These are phyloP conservation scores for Boletales sp. DNA, from an alignment of 768 basidiomycete species.

Conservation along the genomic window DNA sequence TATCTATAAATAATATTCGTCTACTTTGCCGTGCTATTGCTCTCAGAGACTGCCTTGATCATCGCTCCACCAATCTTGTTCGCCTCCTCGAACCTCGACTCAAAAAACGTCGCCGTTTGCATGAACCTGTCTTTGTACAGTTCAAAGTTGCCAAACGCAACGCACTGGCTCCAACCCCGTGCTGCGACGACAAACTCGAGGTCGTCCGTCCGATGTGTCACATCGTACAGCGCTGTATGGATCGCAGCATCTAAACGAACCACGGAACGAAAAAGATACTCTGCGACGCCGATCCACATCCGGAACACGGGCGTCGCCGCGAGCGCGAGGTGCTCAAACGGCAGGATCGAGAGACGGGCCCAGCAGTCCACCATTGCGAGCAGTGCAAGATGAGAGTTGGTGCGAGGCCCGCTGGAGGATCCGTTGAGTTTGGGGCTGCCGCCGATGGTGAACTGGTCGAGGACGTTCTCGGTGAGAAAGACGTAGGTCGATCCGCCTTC, in stretches of 20 bases:
- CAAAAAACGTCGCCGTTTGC: constrained; percentile 79
- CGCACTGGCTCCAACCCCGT: constrained; percentile 94
- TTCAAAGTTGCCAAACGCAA: constrained; percentile 89
- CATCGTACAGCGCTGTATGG: constrained; percentile 69
- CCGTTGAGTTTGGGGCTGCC: constrained; percentile 21
- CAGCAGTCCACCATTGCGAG: constrained; percentile 99
- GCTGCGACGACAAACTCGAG: constrained; percentile 93
- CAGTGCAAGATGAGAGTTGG: constrained; percentile 90
- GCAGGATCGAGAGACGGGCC: constrained; percentile 82
- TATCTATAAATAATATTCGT: not conserved
- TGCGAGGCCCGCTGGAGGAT: constrained; percentile 24
- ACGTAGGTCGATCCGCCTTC: constrained; percentile 50
- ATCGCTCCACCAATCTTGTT: constrained; percentile 79
- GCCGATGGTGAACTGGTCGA: constrained; percentile 89
- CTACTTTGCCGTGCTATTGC: constrained; percentile 16
- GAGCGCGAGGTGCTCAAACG: constrained; percentile 86
- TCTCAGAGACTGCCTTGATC: constrained; percentile 83
- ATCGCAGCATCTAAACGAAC: constrained; percentile 65
- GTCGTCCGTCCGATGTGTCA: constrained; percentile 82
- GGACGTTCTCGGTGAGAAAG: constrained; percentile 75
- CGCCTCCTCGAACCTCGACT: constrained; percentile 83
- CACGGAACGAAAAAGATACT: constrained; percentile 83
- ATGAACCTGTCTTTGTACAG: constrained; percentile 79
- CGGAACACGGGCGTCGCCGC: constrained; percentile 97
- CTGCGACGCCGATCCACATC: constrained; percentile 95